Evolutionary conservation across 129 eudicot species (phyloP).

Genomic region (Apium graveolens): DNA sequence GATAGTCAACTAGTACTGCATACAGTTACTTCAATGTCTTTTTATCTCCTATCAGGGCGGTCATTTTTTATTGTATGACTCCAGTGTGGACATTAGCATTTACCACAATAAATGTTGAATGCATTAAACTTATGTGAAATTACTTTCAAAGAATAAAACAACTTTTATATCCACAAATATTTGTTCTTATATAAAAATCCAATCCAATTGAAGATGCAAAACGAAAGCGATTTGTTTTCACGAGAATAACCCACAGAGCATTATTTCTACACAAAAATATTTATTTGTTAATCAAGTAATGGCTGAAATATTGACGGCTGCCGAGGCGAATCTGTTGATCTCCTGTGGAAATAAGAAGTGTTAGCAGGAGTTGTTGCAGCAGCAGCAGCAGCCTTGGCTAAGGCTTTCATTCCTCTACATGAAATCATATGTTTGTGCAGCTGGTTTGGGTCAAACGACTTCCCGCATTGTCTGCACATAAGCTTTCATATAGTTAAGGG

Average conservation of each 20-base stretch:
- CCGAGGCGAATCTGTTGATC: conserved; percentile 18
- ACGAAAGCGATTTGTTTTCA: background rate
- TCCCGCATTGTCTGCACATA: conserved; percentile 69
- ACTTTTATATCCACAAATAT: background rate
- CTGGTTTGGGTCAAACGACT: conserved; percentile 63
- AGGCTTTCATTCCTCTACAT: conserved; percentile 63
- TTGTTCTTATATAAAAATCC: background rate
- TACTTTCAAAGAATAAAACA: too few relatives aligned
- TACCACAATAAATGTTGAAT: too few relatives aligned
- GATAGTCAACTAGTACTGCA: too few relatives aligned
- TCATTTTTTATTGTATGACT: too few relatives aligned
- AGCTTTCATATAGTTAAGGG: background rate
- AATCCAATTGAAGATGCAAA: background rate
- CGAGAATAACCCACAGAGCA: background rate
- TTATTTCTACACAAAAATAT: background rate
- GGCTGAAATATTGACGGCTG: conserved; percentile 13
- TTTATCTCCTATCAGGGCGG: too few relatives aligned
- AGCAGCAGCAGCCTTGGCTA: conserved; percentile 29
- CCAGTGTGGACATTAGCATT: too few relatives aligned
- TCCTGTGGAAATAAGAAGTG: background rate
- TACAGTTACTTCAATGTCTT: too few relatives aligned
- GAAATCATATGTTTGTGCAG: conserved; percentile 60
- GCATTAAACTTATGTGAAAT: too few relatives aligned
- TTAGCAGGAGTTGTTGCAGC: conserved; percentile 18
- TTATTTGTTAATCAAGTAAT: conserved; percentile 27